Percentiles rank a stretch among this genome's conserved stretches.
Evolutionary conservation across 441 rosid species (phyloP).

Genomic region (Capsella rubella): DNA sequence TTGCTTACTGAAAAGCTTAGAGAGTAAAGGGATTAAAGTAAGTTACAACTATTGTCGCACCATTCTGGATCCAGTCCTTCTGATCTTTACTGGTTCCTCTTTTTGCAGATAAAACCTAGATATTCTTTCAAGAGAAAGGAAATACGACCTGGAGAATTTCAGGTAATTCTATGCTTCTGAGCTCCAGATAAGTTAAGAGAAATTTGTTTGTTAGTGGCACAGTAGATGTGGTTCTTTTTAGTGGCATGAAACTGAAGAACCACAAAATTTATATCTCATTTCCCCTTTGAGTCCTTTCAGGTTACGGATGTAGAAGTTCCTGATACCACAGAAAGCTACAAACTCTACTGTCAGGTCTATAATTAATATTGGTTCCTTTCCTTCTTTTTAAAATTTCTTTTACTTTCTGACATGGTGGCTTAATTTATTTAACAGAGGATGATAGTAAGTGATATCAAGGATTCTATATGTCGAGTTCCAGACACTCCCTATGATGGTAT

Average conservation of each 20-base stretch:
- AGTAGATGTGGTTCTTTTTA: background rate
- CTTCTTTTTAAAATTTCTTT: slow-evolving; percentile 17
- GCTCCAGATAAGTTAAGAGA: background rate
- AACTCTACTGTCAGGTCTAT: slow-evolving; percentile 79
- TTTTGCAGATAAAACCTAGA: slow-evolving; percentile 84
- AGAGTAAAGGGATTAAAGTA: slow-evolving; percentile 88
- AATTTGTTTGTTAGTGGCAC: background rate
- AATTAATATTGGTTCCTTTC: slow-evolving; percentile 25
- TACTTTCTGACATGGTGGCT: slow-evolving; percentile 34
- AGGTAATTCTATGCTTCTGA: slow-evolving; percentile 53
- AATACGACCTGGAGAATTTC: slow-evolving; percentile 85
- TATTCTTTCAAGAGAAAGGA: slow-evolving; percentile 96
- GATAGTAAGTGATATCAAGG: slow-evolving; percentile 94
- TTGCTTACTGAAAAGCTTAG: slow-evolving; percentile 96
- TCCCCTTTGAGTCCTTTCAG: slow-evolving; percentile 50
- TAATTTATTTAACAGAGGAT: slow-evolving; percentile 61
- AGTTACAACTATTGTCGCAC: slow-evolving; percentile 39
- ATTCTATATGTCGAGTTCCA: slow-evolving; percentile 91
- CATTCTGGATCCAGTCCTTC: background rate
- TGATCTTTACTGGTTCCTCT: slow-evolving; percentile 22
- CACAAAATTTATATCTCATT: background rate
- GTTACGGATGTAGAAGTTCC: slow-evolving; percentile 78
- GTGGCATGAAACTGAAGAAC: too few relatives aligned
- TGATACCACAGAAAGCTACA: slow-evolving; percentile 90
- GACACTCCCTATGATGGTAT: slow-evolving; percentile 96